Conservation (phyloP, 371 early-diverging fungal genomes). For the Mortierella sp. region DNA sequence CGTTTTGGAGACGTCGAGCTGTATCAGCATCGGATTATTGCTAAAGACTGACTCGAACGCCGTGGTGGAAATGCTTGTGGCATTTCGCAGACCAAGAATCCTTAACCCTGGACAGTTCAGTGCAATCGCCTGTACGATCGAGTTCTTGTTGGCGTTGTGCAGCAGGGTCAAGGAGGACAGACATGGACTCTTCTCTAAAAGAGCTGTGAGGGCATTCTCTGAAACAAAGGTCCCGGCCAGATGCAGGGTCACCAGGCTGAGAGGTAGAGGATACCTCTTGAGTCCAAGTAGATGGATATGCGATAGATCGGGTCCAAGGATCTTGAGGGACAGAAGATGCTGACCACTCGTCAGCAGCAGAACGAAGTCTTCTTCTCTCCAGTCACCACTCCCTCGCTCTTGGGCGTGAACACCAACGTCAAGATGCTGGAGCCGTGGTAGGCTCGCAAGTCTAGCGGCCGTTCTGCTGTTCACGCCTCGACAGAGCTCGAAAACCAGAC, state of each 20-base stretch:
- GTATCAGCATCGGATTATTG: conserved; percentile 10
- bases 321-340: conserved; percentile 16
- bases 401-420: conserved; percentile 34
- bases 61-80: conserved; percentile 26
- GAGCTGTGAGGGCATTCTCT: conserved; percentile 16
- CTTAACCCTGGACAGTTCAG: conserved; percentile 13
- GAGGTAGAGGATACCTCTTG: background rate
- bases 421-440: conserved; percentile 18
- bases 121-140: conserved; percentile 31
- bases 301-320: conserved; percentile 34
- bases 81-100: conserved; percentile 25
- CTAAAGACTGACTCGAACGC: conserved; percentile 36
- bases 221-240: conserved; percentile 31
- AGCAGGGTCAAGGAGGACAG: conserved; percentile 19
- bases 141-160: conserved; percentile 32
- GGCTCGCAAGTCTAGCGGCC: conserved; percentile 13
- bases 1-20: conserved; percentile 27
- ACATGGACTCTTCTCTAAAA: conserved; percentile 22
- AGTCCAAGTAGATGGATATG: conserved; percentile 30
- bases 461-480: conserved; percentile 31
- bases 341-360: conserved; percentile 18
- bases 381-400: conserved; percentile 37
- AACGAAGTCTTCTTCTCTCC: conserved; percentile 39
- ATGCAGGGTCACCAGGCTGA: conserved; percentile 9
- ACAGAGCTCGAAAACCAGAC: conserved; percentile 25